These are phyloP conservation scores for Nemania abortiva DNA, from an alignment of 2,329 filamentous ascomycete species.

Conservation along the genomic window DNA sequence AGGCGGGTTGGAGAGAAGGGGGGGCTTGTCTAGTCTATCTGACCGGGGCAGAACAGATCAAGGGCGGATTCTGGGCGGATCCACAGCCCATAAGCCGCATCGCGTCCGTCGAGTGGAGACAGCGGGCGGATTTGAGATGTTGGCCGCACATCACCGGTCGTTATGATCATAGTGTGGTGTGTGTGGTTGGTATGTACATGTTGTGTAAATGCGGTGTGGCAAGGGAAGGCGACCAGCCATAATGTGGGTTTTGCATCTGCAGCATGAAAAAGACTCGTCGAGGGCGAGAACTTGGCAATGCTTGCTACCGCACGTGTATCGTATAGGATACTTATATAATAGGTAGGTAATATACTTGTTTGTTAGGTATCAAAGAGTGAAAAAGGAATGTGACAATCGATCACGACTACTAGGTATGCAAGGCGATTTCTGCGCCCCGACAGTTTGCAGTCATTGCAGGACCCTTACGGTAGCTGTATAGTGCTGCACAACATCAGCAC, in stretches of 20 bases:
- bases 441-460: neutral
- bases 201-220: too few relatives aligned
- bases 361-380: too few relatives aligned
- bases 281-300: neutral
- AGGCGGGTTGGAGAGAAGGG: slow-evolving; percentile 36
- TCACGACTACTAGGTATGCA: too few relatives aligned
- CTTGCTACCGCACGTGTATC: neutral
- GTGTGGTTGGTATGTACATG: too few relatives aligned
- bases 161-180: too few relatives aligned
- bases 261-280: neutral
- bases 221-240: neutral
- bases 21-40: slow-evolving; percentile 27
- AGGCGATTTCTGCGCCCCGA: too few relatives aligned
- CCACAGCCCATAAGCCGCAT: slow-evolving; percentile 39
- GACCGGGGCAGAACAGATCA: slow-evolving; percentile 19
- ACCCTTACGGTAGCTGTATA: too few relatives aligned
- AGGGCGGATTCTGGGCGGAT: too few relatives aligned
- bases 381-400: too few relatives aligned
- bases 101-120: slow-evolving; percentile 9
- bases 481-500: neutral
- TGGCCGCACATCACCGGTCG: slow-evolving; percentile 6
- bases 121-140: slow-evolving; percentile 29
- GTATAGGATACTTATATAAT: too few relatives aligned
- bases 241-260: neutral
- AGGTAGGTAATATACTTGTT: too few relatives aligned